Base-by-base conservation (phyloP, 2,329 filamentous ascomycete genomes). In the Pseudogymnoascus sp. region DNA sequence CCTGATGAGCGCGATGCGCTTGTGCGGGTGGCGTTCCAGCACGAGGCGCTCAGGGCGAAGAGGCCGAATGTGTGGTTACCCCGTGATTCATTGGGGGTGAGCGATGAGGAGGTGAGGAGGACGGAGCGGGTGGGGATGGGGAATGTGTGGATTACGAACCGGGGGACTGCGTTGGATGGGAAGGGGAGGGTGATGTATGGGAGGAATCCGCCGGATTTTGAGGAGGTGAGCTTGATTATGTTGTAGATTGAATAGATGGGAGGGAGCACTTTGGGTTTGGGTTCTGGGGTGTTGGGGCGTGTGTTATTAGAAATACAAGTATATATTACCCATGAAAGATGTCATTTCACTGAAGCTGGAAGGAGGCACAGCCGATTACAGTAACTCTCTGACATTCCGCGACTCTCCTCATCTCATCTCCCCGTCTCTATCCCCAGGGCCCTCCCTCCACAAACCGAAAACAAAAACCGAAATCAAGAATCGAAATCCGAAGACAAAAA, bases 1-100 rank as follows among this genome's bases (percentile, higher is more conserved):
- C 90, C 91, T 0, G 90, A 92, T n/a, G 91, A 96, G 73, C 83
- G 93, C 66, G 92, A 97, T 70, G 81, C 85, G 64, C 83, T 97
- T 39, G 88, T 93, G 14, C 87, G 88, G 61, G 87, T 91, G 68
- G 91, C 92, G 0, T 97, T 97, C 74, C 87, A 92, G 75, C 93
- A 97, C 70, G 86, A 86, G 31, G 92, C 93, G 0, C 80, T 96
- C 52, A 85, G 92, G 3, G 90, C 91, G 2, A 85, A 89, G 61
- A 84, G 90, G 59, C 93, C 93, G 0, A 90, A 90, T 0, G 87
- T 97, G 38, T 97, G 93, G 93, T 90, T 97, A 52, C 93, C 93
- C 0, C 85, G 86, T 1, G 93, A 97, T 71, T 88, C 92, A 65
- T 74, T 96, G 2, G 93, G 93, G 2, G 83, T 97, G 63, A 91